A percentile compares a stretch with the other conserved stretches of the same genome.
Conservation (phyloP, 2,329 filamentous ascomycete species). For the Hymenoscyphus fructigenus region DNA sequence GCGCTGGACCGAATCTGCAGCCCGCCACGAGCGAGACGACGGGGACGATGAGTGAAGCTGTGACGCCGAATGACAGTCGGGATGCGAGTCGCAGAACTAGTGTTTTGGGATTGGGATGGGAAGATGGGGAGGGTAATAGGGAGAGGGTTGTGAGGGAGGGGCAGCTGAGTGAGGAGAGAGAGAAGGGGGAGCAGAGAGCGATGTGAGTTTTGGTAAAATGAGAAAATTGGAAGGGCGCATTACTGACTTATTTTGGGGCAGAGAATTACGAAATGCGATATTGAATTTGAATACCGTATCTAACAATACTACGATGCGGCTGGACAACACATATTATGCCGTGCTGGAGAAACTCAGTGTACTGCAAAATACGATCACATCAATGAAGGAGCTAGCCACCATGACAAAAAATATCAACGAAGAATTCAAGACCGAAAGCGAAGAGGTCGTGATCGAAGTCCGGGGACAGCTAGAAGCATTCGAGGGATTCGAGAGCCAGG, state of each 20-base stretch:
- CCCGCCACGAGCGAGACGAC: slow-evolving; percentile 2
- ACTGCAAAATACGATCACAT: slow-evolving; percentile 62
- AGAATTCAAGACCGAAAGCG: slow-evolving; percentile 59
- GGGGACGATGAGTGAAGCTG: slow-evolving; percentile 39
- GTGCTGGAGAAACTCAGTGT: slow-evolving; percentile 67
- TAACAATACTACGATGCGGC: slow-evolving; percentile 58
- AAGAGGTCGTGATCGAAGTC: slow-evolving; percentile 59
- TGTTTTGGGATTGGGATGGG: slow-evolving; percentile 35
- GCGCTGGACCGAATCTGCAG: slow-evolving; percentile 12
- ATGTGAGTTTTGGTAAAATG: slow-evolving; percentile 38
- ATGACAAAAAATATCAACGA: slow-evolving; percentile 57
- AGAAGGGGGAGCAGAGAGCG: slow-evolving; percentile 41
- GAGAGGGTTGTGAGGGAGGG: slow-evolving; percentile 39
- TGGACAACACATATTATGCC: slow-evolving; percentile 74
- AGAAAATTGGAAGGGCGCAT: neutral
- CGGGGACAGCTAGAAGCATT: slow-evolving; percentile 53
- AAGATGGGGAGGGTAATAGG: slow-evolving; percentile 15
- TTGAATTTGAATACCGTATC: slow-evolving; percentile 58
- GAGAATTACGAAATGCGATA: slow-evolving; percentile 53
- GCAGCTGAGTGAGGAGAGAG: slow-evolving; percentile 43
- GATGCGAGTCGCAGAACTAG: slow-evolving; percentile 47
- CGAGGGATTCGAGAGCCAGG: slow-evolving; percentile 63
- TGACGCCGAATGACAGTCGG: slow-evolving; percentile 45
- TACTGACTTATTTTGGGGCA: slow-evolving; percentile 29
- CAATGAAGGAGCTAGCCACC: slow-evolving; percentile 65